Evolutionary conservation across 768 basidiomycete genomes (phyloP).

Genomic region (Solioccasus polychromus): DNA sequence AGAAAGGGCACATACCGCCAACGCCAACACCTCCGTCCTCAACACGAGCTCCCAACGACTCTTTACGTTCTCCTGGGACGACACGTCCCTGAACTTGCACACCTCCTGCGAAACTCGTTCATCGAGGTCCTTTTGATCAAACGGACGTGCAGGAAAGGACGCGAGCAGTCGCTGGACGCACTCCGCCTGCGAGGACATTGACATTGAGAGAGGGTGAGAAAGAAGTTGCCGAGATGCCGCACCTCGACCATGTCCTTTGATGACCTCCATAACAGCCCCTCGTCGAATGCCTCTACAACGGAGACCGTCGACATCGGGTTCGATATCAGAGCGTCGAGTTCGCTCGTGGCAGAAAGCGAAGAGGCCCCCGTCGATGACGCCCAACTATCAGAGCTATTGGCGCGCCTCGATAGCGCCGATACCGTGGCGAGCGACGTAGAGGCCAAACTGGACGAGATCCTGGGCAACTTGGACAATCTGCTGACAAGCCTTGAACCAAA

Average conservation of each 20-base stretch:
- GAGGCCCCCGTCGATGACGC: slow-evolving; percentile 35
- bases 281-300: slow-evolving; percentile 4
- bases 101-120: slow-evolving; percentile 48
- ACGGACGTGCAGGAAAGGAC: slow-evolving; percentile 50
- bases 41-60: slow-evolving; percentile 75
- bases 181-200: slow-evolving; percentile 53
- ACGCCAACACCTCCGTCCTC: slow-evolving; percentile 65
- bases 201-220: background rate
- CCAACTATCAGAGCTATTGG: slow-evolving; percentile 50
- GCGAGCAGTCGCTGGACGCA: slow-evolving; percentile 49
- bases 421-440: slow-evolving; percentile 63
- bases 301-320: slow-evolving; percentile 26
- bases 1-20: slow-evolving; percentile 53
- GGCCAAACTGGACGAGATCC: slow-evolving; percentile 54
- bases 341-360: slow-evolving; percentile 27
- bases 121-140: slow-evolving; percentile 46
- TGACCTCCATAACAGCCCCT: slow-evolving; percentile 15
- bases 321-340: slow-evolving; percentile 37
- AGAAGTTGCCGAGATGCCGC: slow-evolving; percentile 29
- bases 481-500: slow-evolving; percentile 42
- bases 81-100: slow-evolving; percentile 37
- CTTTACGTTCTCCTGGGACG: slow-evolving; percentile 58
- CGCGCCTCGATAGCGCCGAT: slow-evolving; percentile 54
- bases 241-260: slow-evolving; percentile 26
- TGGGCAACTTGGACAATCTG: slow-evolving; percentile 56